phyloP scores from a whole-genome alignment of 2,329 filamentous ascomycete species.

The Aureobasidium namibiae region DNA sequence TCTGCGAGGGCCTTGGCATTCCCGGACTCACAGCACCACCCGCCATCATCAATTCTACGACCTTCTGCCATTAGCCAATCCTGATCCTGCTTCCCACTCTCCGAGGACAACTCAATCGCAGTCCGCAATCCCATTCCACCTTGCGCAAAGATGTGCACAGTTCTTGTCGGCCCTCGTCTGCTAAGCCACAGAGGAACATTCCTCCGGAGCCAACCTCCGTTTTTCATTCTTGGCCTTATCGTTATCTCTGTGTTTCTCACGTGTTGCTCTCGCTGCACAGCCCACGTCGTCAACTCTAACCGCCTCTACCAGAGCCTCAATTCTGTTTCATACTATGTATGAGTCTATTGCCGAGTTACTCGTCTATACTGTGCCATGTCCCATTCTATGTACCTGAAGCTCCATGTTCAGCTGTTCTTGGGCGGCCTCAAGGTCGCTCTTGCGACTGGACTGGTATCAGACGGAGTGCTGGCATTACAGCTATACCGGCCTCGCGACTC shows the following conservation, averaged over 20 bases:
- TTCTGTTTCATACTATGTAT: neutral
- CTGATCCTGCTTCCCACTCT: neutral
- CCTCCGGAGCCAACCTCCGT: neutral
- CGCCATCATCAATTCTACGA: neutral
- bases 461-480: too few relatives aligned
- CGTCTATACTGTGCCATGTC: neutral
- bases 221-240: neutral
- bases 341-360: too few relatives aligned
- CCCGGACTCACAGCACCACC: too few relatives aligned
- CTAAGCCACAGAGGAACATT: neutral
- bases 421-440: too few relatives aligned
- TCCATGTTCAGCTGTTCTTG: too few relatives aligned
- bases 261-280: neutral
- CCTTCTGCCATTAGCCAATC: slow-evolving; percentile 4
- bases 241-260: neutral
- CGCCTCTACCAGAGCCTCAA: neutral
- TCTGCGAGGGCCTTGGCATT: neutral
- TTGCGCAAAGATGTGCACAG: neutral
- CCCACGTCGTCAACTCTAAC: neutral
- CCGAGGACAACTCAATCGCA: neutral
- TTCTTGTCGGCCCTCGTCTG: neutral
- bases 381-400: too few relatives aligned
- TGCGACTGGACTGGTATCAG: too few relatives aligned
- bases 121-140: neutral
- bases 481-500: too few relatives aligned